A percentile compares a stretch with the other conserved stretches of the same genome.
phyloP scores from a whole-genome alignment of 768 basidiomycete genomes.

The Sistotremastrum niveocremeum region DNA sequence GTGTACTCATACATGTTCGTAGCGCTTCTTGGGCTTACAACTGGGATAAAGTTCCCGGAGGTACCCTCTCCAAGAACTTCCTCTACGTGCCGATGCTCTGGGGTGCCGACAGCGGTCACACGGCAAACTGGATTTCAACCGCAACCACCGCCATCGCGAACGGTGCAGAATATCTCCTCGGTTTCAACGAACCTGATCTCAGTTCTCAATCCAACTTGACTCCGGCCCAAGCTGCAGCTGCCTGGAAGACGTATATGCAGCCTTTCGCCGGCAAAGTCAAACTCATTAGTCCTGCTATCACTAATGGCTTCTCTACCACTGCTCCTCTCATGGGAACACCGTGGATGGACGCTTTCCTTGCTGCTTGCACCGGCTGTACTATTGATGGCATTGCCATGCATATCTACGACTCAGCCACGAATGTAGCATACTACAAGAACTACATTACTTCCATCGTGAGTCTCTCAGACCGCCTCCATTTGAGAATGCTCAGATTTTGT shows the following conservation, averaged over 20 bases:
- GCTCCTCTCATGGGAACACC: slow-evolving; percentile 17
- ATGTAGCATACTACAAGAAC: slow-evolving; percentile 17
- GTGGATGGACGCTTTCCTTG: slow-evolving; percentile 18
- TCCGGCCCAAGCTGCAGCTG: slow-evolving; percentile 14
- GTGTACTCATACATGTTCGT: background rate
- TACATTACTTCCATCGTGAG: slow-evolving; percentile 14
- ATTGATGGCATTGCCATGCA: slow-evolving; percentile 18
- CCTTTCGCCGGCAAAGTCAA: slow-evolving; percentile 19
- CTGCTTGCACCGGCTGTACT: slow-evolving; percentile 14
- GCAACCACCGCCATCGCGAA: slow-evolving; percentile 16
- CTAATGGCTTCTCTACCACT: slow-evolving; percentile 11
- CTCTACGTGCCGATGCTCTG: slow-evolving; percentile 17
- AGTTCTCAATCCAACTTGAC: slow-evolving; percentile 16
- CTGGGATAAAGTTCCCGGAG: slow-evolving; percentile 11
- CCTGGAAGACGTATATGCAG: slow-evolving; percentile 18
- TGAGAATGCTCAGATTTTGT: too few relatives aligned
- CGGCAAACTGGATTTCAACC: slow-evolving; percentile 11
- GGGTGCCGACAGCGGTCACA: slow-evolving; percentile 9
- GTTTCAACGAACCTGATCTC: slow-evolving; percentile 20
- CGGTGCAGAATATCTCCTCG: slow-evolving; percentile 16
- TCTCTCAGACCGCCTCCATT: too few relatives aligned
- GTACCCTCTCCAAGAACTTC: slow-evolving; percentile 9
- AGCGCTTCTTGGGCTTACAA: slow-evolving; percentile 17
- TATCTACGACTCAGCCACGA: slow-evolving; percentile 18
- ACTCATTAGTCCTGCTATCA: slow-evolving; percentile 19